Conservation (phyloP, 768 basidiomycete genomes). For the Vishniacozyma victoriae region DNA sequence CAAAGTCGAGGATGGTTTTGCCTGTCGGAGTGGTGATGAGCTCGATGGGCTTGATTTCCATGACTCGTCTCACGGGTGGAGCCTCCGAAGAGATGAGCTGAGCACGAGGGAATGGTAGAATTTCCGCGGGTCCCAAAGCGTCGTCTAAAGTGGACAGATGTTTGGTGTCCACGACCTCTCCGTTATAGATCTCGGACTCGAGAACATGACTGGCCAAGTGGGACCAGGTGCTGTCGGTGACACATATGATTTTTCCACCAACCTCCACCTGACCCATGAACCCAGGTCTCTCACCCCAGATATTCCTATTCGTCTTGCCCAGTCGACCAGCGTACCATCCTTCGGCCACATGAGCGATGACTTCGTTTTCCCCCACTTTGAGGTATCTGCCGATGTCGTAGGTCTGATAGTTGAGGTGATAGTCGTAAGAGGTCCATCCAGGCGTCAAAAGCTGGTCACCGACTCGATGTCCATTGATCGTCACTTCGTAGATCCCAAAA, state of each 20-base stretch:
- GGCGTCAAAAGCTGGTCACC: conserved; percentile 36
- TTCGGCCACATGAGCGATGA: conserved; percentile 25
- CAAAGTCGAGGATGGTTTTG: conserved; percentile 41
- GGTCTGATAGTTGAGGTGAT: conserved; percentile 34
- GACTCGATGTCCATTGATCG: conserved; percentile 33
- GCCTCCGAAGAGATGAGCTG: conserved; percentile 23
- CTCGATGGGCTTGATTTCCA: conserved; percentile 16
- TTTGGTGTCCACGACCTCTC: conserved; percentile 23
- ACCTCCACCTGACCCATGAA: conserved; percentile 27
- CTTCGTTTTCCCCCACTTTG: conserved; percentile 19
- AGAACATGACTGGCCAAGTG: conserved; percentile 6
- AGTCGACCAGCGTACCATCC: conserved; percentile 29
- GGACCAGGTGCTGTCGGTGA: conserved; percentile 20
- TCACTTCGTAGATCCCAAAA: conserved; percentile 30
- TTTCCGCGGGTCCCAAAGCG: background rate
- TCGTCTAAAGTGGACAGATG: conserved; percentile 2
- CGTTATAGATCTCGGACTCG: conserved; percentile 30
- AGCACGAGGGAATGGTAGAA: conserved; percentile 14
- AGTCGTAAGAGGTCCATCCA: conserved; percentile 38
- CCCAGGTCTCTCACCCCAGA: conserved; percentile 28
- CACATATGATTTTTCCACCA: conserved; percentile 8
- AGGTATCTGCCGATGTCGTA: conserved; percentile 26
- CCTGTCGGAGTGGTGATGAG: conserved; percentile 37
- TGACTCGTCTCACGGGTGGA: conserved; percentile 27
- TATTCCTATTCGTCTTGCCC: conserved; percentile 10